Evolutionary conservation across 1,284 basidiomycete genomes (phyloP).

Genomic region (Puccinia horiana): DNA sequence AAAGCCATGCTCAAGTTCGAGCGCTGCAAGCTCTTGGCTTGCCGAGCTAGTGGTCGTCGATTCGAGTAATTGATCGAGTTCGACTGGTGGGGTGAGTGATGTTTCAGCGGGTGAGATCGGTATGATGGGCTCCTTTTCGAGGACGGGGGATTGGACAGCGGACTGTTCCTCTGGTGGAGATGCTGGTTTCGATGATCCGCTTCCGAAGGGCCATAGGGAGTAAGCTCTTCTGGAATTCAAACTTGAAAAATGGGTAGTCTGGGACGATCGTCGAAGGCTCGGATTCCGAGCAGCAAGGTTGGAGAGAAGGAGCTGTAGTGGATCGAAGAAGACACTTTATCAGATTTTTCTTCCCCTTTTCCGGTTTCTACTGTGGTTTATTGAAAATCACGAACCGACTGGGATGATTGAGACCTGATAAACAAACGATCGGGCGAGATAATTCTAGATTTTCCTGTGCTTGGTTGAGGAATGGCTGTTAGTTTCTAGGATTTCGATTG

Average conservation of each 20-base stretch:
- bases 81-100: not conserved
- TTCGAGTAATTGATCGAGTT: not conserved
- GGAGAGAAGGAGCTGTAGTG: not conserved
- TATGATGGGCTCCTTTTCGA: not conserved
- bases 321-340: no score
- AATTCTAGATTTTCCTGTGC: slow-evolving; percentile 10
- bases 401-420: not conserved
- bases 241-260: not conserved
- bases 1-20: slow-evolving; percentile 41
- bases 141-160: not conserved
- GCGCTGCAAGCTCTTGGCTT: slow-evolving; percentile 16
- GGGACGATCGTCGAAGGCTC: not conserved
- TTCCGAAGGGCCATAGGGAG: slow-evolving; percentile 29
- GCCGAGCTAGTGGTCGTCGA: slow-evolving; percentile 15
- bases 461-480: not conserved
- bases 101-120: not conserved
- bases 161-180: not conserved
- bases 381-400: not conserved
- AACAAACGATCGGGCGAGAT: not conserved
- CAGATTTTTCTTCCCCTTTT: no score
- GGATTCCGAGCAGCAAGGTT: not conserved
- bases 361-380: not conserved
- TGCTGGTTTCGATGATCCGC: slow-evolving; percentile 1
- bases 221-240: slow-evolving; percentile 3
- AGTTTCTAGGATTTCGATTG: not conserved